Evolutionary conservation across 75 land plant genomes (phyloP), one percentile per base, ranked within the genome.

Genomic region (Cunninghamia lanceolata): DNA sequence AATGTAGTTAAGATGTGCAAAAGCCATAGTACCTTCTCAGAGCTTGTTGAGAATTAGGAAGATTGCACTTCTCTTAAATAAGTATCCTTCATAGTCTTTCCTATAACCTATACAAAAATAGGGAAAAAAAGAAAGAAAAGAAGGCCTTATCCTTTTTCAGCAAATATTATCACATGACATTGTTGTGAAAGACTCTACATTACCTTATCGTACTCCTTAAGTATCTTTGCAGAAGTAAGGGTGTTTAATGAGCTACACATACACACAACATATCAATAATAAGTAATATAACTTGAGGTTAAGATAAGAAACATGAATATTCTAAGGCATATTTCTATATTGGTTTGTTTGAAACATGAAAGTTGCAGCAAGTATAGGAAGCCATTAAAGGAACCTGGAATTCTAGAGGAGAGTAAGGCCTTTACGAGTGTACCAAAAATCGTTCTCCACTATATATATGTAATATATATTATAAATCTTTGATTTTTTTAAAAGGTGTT

Each of bases 181-280:
- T 38, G 15, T 16, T 36, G 42, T 2, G 3, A 9, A n/a, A n/a
- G n/a, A n/a, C n/a, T n/a, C 10, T 10, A 71, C 30, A 35, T 66
- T 52, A 91, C 92, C 88, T 91, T 91, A 63, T 91, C 92, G 70
- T 85, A 87, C 79, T 91, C 89, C 86, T 91, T 91, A 77, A 91
- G 73, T 39, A 91, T 89, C 84, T 91, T 91, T 42, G 86, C 87
- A 54, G 89, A 89, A 11, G 91, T 89, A 56, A 87, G 84, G 34
- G 88, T 56, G 71, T 91, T 91, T 15, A 91, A 82, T 0, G 91
- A 85, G 56, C 92, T 91, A 90, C 6, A 86, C 15, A 35, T 3
- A 32, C 2, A 34, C 13, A 14, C n/a, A n/a, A n/a, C n/a, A n/a
- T n/a, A n/a, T n/a, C n/a, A n/a, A n/a, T n/a, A 84, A 42, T 21